Evolutionary conservation across 306 rosid species (phyloP).

Genomic region (Cicer yamashitae): DNA sequence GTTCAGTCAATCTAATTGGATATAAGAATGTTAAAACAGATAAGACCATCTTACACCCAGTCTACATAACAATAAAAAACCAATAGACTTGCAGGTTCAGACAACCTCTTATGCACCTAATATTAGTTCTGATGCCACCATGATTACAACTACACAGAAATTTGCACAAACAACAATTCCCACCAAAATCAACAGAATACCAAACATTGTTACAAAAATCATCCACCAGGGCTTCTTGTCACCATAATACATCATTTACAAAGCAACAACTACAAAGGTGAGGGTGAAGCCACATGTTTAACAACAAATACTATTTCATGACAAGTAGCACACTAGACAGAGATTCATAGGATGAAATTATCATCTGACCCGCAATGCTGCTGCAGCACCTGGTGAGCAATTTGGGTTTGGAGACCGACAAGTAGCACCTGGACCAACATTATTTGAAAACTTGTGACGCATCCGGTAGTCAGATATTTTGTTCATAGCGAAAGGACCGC

Average conservation of each 20-base stretch:
- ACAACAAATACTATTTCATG: constrained; percentile 50
- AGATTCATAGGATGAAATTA: constrained; percentile 46
- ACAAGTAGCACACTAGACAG: constrained; percentile 47
- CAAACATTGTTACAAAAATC: constrained; percentile 51
- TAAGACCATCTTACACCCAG: constrained; percentile 26
- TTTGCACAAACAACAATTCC: constrained; percentile 43
- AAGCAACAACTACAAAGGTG: constrained; percentile 51
- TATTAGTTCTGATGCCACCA: constrained; percentile 46
- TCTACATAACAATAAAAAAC: constrained; percentile 38
- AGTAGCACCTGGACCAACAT: constrained; percentile 74
- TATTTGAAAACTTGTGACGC: constrained; percentile 78
- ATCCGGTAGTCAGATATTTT: constrained; percentile 71
- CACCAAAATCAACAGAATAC: constrained; percentile 45
- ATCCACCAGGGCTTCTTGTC: constrained; percentile 53
- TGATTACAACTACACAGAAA: constrained; percentile 49
- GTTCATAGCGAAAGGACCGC: constrained; percentile 65
- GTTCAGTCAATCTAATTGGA: constrained; percentile 17
- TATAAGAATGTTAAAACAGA: constrained; percentile 14
- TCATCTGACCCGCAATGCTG: constrained; percentile 93
- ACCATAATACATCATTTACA: constrained; percentile 57
- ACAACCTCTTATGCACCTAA: constrained; percentile 25
- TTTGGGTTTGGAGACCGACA: constrained; percentile 95
- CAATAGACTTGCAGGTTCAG: constrained; percentile 30
- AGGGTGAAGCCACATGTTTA: constrained; percentile 51
- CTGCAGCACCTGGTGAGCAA: constrained; percentile 78